Evolutionary conservation across 352 stramenopile genomes (phyloP).

Genomic region (Pythium brassicae): DNA sequence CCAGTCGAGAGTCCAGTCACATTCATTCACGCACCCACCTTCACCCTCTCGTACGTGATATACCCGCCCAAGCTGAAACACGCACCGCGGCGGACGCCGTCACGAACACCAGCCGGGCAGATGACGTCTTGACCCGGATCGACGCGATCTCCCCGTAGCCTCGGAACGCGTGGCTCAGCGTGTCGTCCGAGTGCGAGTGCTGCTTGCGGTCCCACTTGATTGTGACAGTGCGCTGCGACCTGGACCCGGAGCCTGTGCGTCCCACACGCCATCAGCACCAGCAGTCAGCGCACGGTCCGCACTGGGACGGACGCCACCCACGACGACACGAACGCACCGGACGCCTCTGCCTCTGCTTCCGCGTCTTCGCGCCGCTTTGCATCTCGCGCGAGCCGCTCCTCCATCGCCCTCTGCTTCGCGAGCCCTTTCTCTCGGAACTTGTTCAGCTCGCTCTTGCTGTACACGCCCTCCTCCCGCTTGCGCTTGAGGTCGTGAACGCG

Average conservation of each 20-base stretch:
- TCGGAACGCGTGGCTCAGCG: slow-evolving; percentile 50
- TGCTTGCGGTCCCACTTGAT: slow-evolving; percentile 73
- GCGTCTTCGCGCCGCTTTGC: slow-evolving; percentile 31
- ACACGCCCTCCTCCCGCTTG: slow-evolving; percentile 25
- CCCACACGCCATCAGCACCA: background rate
- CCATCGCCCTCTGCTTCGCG: slow-evolving; percentile 50
- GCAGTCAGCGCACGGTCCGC: no score
- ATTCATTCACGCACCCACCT: background rate
- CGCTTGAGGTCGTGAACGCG: slow-evolving; percentile 30
- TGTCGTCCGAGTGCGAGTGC: slow-evolving; percentile 73
- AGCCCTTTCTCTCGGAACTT: slow-evolving; percentile 49
- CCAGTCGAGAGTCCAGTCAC: background rate
- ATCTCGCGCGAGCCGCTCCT: slow-evolving; percentile 42
- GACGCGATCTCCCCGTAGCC: slow-evolving; percentile 59
- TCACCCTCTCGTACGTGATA: no score
- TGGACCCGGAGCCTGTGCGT: slow-evolving; percentile 19
- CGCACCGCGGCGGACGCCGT: slow-evolving; percentile 39
- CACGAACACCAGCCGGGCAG: slow-evolving; percentile 59
- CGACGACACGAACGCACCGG: slow-evolving; percentile 4
- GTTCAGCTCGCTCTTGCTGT: slow-evolving; percentile 40
- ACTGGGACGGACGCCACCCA: no score
- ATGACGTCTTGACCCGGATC: slow-evolving; percentile 69
- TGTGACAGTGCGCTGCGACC: slow-evolving; percentile 69
- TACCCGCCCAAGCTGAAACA: background rate
- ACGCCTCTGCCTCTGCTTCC: slow-evolving; percentile 5